Conservation (phyloP, 176 grass and related monocot genomes). For the Bonia amplexicaulis region DNA sequence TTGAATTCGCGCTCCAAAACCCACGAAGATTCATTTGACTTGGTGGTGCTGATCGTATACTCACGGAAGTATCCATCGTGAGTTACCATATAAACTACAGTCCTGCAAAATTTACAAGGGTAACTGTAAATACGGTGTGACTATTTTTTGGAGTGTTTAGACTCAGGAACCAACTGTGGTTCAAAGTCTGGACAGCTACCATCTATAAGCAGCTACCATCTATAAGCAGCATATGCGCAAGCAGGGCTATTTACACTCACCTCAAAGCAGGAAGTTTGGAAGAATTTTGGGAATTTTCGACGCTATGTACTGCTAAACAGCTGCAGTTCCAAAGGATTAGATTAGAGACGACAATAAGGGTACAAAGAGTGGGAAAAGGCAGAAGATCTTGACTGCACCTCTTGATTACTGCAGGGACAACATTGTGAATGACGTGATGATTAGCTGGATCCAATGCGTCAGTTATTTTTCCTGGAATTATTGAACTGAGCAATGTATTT, state of each 20-base stretch:
- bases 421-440: conserved; percentile 91
- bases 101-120: conserved; percentile 33
- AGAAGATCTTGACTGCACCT: conserved; percentile 48
- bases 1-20: conserved; percentile 72
- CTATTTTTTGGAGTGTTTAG: background rate
- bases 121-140: background rate
- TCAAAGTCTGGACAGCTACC: background rate
- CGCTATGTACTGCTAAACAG: conserved; percentile 49
- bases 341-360: conserved; percentile 17
- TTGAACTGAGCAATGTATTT: conserved; percentile 61
- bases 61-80: conserved; percentile 78
- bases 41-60: conserved; percentile 41
- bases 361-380: background rate
- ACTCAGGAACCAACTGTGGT: background rate
- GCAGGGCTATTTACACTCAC: conserved; percentile 20
- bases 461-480: conserved; percentile 75
- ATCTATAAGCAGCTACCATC: background rate
- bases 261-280: conserved; percentile 54
- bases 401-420: conserved; percentile 56
- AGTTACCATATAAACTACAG: conserved; percentile 56
- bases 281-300: conserved; percentile 58
- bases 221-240: background rate
- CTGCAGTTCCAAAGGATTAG: conserved; percentile 33
- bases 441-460: conserved; percentile 82
- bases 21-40: conserved; percentile 71